Evolutionary conservation across 1,139 yeast genomes (phyloP).

Genomic region (Yamadazyma diospyri): DNA sequence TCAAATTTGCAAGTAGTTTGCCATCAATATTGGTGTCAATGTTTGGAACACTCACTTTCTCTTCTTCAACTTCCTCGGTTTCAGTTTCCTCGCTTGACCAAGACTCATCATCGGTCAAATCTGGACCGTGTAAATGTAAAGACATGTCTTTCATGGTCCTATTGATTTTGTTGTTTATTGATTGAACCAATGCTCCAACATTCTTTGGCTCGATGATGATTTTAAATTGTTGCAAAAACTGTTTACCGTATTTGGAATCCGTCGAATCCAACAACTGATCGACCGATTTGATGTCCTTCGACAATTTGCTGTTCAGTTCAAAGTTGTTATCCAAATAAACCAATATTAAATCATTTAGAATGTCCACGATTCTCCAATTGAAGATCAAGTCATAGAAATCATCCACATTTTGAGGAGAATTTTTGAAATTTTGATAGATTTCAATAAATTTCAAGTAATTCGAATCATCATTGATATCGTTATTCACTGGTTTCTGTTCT

Average conservation of each 20-base stretch:
- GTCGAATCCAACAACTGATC: constrained; percentile 16
- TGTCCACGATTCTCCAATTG: constrained; percentile 39
- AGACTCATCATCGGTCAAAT: constrained; percentile 28
- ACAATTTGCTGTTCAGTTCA: constrained; percentile 15
- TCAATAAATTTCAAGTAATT: constrained; percentile 33
- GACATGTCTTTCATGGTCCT: constrained; percentile 21
- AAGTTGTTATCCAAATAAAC: constrained; percentile 20
- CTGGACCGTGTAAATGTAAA: constrained; percentile 22
- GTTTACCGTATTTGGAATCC: constrained; percentile 7
- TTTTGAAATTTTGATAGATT: constrained; percentile 19
- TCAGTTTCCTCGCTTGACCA: constrained; percentile 6
- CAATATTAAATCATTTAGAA: constrained; percentile 31
- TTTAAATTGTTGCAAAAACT: constrained; percentile 27
- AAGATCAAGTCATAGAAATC: constrained; percentile 27
- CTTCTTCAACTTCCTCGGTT: constrained; percentile 10
- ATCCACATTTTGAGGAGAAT: constrained; percentile 18
- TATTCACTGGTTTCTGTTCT: constrained; percentile 20
- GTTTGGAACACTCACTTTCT: constrained; percentile 1
- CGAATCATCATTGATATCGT: constrained; percentile 24
- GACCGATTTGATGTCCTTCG: constrained; percentile 23
- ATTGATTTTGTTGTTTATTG: constrained; percentile 19
- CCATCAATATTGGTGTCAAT: background rate
- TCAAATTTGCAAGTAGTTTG: constrained; percentile 23
- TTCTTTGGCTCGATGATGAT: constrained; percentile 26
- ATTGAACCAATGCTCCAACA: constrained; percentile 19